Evolutionary conservation across 1,284 basidiomycete species (phyloP).

Genomic region (Baeospora myosura): DNA sequence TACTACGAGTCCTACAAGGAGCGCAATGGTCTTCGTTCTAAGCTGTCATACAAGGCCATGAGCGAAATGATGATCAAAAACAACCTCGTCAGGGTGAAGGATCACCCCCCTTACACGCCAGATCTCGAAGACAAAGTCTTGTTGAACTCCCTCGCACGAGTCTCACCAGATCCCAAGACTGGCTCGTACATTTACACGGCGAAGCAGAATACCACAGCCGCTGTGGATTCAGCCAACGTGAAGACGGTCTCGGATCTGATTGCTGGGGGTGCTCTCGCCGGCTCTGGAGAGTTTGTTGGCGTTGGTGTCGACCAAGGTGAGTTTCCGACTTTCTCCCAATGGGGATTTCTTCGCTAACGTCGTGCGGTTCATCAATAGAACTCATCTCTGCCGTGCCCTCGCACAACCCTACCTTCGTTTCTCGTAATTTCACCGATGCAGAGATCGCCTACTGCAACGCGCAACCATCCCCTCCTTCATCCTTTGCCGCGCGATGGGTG

Average conservation of each 20-base stretch:
- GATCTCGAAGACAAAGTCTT: slow-evolving; percentile 87
- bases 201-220: slow-evolving; percentile 49
- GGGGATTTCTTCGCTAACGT: slow-evolving; percentile 9
- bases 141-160: slow-evolving; percentile 89
- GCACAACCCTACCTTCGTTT: slow-evolving; percentile 82
- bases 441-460: slow-evolving; percentile 83
- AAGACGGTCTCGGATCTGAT: slow-evolving; percentile 53
- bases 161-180: slow-evolving; percentile 75
- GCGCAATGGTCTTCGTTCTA: slow-evolving; percentile 64
- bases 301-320: slow-evolving; percentile 84
- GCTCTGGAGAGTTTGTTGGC: slow-evolving; percentile 37
- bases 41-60: slow-evolving; percentile 86
- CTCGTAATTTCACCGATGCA: slow-evolving; percentile 87
- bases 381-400: slow-evolving; percentile 90
- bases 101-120: slow-evolving; percentile 82
- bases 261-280: slow-evolving; percentile 30
- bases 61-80: slow-evolving; percentile 92
- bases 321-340: slow-evolving; percentile 14
- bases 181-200: slow-evolving; percentile 77
- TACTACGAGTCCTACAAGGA: slow-evolving; percentile 71
- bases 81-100: slow-evolving; percentile 93
- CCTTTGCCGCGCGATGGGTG: slow-evolving; percentile 94
- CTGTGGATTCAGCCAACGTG: slow-evolving; percentile 62
- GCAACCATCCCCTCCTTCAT: slow-evolving; percentile 85
- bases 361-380: slow-evolving; percentile 58